Conservation (phyloP, 768 basidiomycete genomes). For the Kwoniella sp. region DNA sequence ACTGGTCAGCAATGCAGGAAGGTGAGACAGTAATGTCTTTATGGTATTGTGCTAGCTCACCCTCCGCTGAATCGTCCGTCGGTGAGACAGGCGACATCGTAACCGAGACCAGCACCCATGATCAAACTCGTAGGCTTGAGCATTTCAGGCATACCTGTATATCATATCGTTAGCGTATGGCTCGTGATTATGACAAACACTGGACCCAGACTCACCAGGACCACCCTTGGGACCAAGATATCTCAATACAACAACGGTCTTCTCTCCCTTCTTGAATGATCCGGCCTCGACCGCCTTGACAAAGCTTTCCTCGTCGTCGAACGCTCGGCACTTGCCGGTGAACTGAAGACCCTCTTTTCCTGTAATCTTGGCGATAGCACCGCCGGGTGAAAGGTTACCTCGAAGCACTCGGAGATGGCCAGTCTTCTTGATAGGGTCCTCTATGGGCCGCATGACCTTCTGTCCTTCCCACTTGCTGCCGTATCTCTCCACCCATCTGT, state of each 20-base stretch:
- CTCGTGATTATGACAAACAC: neutral
- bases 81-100: constrained; percentile 94
- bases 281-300: constrained; percentile 83
- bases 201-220: constrained; percentile 66
- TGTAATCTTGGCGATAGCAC: constrained; percentile 88
- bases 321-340: constrained; percentile 87
- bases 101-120: constrained; percentile 96
- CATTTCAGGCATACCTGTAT: constrained; percentile 95
- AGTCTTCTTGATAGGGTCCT: constrained; percentile 79
- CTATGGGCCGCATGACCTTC: constrained; percentile 72
- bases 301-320: constrained; percentile 87
- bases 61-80: constrained; percentile 98
- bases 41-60: constrained; percentile 67
- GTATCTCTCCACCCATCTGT: constrained; percentile 66
- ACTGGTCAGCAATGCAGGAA: too few species aligned
- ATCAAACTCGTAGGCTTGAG: constrained; percentile 95
- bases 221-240: constrained; percentile 98
- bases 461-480: constrained; percentile 68
- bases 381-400: constrained; percentile 84
- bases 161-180: constrained; percentile 14
- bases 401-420: constrained; percentile 78
- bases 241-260: constrained; percentile 90
- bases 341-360: constrained; percentile 87
- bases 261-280: constrained; percentile 89
- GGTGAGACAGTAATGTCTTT: too few species aligned